phyloP scores from a whole-genome alignment of 305 asterid species.

The Rubia balearica region DNA sequence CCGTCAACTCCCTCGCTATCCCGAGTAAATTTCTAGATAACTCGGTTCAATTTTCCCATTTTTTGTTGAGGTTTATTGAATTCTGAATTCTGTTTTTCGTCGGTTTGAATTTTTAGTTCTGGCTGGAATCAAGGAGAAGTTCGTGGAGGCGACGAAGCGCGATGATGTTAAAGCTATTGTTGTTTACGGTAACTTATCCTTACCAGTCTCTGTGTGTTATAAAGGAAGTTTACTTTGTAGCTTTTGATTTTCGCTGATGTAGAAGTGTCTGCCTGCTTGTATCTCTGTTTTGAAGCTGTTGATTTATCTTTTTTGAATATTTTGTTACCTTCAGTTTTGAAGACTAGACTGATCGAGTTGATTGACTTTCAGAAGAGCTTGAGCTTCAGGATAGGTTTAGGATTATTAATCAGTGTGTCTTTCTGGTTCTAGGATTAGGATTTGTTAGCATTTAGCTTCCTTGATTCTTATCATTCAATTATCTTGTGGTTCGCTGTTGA shows the following conservation, averaged over 20 bases:
- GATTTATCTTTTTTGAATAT: background rate
- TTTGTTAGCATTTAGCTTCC: background rate
- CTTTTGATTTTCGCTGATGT: background rate
- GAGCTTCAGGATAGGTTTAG: background rate
- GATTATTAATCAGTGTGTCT: background rate
- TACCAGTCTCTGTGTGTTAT: background rate
- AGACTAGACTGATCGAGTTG: background rate
- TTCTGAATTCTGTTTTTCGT: background rate
- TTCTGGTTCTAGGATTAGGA: background rate
- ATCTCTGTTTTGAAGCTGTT: background rate
- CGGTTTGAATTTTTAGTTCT: conserved; percentile 34
- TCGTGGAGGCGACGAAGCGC: conserved; percentile 56
- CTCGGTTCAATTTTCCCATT: background rate
- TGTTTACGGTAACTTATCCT: conserved; percentile 46
- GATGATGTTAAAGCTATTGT: conserved; percentile 84
- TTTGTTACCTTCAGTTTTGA: background rate
- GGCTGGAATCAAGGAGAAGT: conserved; percentile 55
- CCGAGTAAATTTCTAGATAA: conserved; percentile 30
- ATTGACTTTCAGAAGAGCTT: background rate
- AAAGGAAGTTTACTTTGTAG: background rate
- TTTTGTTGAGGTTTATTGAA: background rate
- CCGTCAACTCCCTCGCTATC: conserved; percentile 78
- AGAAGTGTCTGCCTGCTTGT: background rate
- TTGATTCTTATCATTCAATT: background rate
- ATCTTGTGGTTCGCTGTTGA: background rate